Evolutionary conservation across 108 stramenopile genomes (phyloP).

Genomic region (Tribonema minus): DNA sequence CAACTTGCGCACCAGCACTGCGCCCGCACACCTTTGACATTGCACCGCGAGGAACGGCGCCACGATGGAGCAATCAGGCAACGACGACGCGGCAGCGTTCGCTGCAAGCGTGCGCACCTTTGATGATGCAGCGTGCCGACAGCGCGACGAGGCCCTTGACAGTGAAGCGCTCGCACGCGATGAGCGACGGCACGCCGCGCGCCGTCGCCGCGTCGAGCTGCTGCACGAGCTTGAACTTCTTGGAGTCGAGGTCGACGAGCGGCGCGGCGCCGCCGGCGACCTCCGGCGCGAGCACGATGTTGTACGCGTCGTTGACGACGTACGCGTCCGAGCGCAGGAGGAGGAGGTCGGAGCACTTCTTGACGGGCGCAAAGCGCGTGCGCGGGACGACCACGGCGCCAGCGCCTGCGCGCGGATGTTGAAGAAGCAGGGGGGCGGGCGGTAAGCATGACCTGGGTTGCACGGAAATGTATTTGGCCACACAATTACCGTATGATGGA

Average conservation of each 20-base stretch:
- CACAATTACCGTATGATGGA: no score
- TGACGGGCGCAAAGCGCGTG: slow-evolving; percentile 96
- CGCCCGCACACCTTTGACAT: no score
- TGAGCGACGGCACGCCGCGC: slow-evolving; percentile 82
- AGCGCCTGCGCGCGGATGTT: no score
- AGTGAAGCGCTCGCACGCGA: slow-evolving; percentile 77
- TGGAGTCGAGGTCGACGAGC: slow-evolving; percentile 78
- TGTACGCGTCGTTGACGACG: slow-evolving; percentile 71
- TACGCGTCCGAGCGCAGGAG: slow-evolving; percentile 94
- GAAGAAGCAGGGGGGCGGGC: no score
- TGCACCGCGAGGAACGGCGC: background rate
- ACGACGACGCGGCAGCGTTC: background rate
- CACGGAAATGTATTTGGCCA: no score
- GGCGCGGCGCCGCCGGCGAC: slow-evolving; percentile 64
- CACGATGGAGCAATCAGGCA: background rate
- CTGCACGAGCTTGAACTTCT: slow-evolving; percentile 91
- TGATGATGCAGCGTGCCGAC: slow-evolving; percentile 74
- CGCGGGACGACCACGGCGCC: slow-evolving; percentile 74
- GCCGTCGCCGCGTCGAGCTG: slow-evolving; percentile 78
- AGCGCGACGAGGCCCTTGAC: slow-evolving; percentile 83
- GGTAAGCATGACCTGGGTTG: no score
- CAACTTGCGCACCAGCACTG: no score
- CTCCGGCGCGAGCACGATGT: slow-evolving; percentile 79
- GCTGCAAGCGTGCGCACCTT: slow-evolving; percentile 50
- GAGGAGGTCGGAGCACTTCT: slow-evolving; percentile 96